Evolutionary conservation across 1,284 basidiomycete species (phyloP).

Genomic region (Irpex sp.): DNA sequence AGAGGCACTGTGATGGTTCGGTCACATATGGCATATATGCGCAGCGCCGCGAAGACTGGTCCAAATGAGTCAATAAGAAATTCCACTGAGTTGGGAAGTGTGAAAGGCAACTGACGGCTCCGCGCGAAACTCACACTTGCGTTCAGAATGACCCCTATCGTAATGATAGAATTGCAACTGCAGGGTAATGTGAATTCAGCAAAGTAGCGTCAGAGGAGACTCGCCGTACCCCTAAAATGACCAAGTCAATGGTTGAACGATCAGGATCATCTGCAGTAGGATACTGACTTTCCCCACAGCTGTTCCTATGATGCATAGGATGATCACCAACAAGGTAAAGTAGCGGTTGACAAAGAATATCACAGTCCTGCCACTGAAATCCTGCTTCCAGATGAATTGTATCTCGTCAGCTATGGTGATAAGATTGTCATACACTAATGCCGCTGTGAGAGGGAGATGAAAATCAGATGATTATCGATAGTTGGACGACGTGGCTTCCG

Average conservation of each 20-base stretch:
- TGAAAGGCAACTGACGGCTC: neutral
- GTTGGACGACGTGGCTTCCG: too few species aligned
- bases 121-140: neutral
- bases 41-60: neutral
- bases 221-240: neutral
- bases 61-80: neutral
- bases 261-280: too few species aligned
- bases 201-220: too few species aligned
- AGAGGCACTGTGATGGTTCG: neutral
- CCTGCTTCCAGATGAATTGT: constrained; percentile 13
- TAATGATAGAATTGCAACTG: neutral
- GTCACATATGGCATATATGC: neutral
- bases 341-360: constrained; percentile 18
- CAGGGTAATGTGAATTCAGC: neutral
- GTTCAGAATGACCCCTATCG: neutral
- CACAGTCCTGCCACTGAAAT: constrained; percentile 12
- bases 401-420: constrained; percentile 7
- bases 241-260: too few species aligned
- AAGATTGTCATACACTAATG: neutral
- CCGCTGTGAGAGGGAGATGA: neutral
- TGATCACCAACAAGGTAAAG: neutral
- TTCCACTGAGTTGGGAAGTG: neutral
- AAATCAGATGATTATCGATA: too few species aligned
- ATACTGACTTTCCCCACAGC: too few species aligned
- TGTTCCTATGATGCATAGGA: too few species aligned